Evolutionary conservation across 495 filamentous ascomycete species (phyloP), one percentile per base, ranked within the genome.

Genomic region (Hyaloscypha variabilis): DNA sequence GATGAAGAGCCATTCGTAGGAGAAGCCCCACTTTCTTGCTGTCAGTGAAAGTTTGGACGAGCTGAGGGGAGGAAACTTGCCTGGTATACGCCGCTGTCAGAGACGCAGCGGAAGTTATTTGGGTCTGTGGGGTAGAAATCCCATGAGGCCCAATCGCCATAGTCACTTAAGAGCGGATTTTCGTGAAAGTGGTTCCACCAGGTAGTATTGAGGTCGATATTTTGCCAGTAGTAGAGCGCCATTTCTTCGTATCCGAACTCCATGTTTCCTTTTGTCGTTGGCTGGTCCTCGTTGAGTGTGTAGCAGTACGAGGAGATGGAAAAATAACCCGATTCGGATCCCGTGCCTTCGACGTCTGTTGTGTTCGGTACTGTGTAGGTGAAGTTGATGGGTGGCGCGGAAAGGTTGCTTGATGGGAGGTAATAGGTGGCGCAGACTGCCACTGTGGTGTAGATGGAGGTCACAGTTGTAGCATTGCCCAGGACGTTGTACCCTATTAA

Each of bases 1-100:
- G 8, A 66, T 11, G n/a, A 62, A 55, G 31, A 66, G 58, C 57
- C 57, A 66, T 56, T 60, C 64, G 49, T 21, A 61, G 29, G 64
- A 66, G 58, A 66, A 66, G 21, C 58, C 64, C 58, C 63, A 65
- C 62, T 64, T 49, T 50, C 11, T 19, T 25, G 3, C 31, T 25
- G 55, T 30, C 8, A 58, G 25, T 19, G 14, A 0, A 31, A 58
- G 55, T 28, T 0, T 51, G 36, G 34, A 30, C 17, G 26, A 3
- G 19, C 28, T 28, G 23, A 49, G 5, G 24, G 19, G 39, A 17
- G 1, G 39, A 34, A 46, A 17, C 13, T 46, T 46, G 10, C 39
- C 39, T 46, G 39, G 13, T 46, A 46, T 19, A 17, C 17, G 39
- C 39, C 39, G 13, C 39, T 46, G 11, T 14, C 8, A 4, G 39